Evolutionary conservation across 2,329 filamentous ascomycete genomes (phyloP).

Genomic region (Daldinia sp.): DNA sequence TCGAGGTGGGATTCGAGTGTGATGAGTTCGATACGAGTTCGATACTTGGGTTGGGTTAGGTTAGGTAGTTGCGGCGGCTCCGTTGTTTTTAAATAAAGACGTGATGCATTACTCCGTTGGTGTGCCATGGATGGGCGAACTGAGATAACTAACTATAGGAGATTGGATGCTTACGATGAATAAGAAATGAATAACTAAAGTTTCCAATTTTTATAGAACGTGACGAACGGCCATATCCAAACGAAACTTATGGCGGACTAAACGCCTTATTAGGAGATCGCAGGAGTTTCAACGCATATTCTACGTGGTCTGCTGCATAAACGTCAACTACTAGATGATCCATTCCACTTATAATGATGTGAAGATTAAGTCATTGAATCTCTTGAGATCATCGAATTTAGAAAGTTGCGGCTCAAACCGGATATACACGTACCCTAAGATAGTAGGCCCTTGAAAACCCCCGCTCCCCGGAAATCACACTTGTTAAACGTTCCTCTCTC

Average conservation of each 20-base stretch:
- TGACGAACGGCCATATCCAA: background rate
- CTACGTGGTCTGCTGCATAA: too few species aligned
- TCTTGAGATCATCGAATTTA: background rate
- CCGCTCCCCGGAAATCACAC: too few species aligned
- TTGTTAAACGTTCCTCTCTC: background rate
- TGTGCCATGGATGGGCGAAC: background rate
- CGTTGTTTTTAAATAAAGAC: background rate
- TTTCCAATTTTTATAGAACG: background rate
- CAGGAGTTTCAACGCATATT: too few species aligned
- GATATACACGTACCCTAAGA: background rate
- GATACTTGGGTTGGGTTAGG: background rate
- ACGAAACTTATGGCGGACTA: background rate
- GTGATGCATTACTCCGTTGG: background rate
- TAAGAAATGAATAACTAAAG: background rate
- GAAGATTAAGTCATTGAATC: background rate
- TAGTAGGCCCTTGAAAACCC: background rate
- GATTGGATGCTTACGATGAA: background rate
- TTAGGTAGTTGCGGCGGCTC: background rate
- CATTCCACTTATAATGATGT: too few species aligned
- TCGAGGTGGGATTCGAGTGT: background rate
- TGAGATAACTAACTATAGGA: background rate
- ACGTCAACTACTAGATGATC: too few species aligned
- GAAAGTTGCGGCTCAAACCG: background rate
- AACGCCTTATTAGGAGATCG: too few species aligned
- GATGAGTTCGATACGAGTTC: background rate